These are phyloP conservation scores for Pythium folliculosum DNA, from an alignment of 352 stramenopile genomes.

Conservation along the genomic window DNA sequence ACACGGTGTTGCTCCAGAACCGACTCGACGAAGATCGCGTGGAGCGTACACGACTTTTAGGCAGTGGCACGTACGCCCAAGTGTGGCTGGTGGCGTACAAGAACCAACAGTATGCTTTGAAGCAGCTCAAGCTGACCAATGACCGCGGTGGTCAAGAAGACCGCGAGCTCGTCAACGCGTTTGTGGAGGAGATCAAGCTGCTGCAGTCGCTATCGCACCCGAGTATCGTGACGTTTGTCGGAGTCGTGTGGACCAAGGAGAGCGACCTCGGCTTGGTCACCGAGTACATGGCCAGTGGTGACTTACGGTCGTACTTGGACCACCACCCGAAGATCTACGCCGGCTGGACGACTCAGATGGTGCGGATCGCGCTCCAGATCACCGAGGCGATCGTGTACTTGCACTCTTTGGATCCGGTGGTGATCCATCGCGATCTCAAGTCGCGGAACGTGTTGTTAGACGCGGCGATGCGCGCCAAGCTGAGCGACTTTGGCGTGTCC, in stretches of 20 bases:
- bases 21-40: constrained; percentile 16
- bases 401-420: constrained; percentile 19
- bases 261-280: constrained; percentile 27
- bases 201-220: constrained; percentile 19
- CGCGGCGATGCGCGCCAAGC: constrained; percentile 32
- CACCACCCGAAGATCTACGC: not conserved
- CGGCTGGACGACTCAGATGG: constrained; percentile 13
- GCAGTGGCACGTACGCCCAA: constrained; percentile 28
- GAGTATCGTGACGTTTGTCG: constrained; percentile 24
- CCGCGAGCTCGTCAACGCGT: constrained; percentile 8
- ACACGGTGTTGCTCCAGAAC: constrained; percentile 14
- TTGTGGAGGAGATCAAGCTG: constrained; percentile 29
- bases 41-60: constrained; percentile 2
- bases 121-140: constrained; percentile 17
- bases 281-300: constrained; percentile 35
- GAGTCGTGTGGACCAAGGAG: constrained; percentile 37
- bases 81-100: constrained; percentile 31
- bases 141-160: not conserved
- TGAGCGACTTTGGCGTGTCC: constrained; percentile 42
- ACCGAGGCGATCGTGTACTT: constrained; percentile 30
- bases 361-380: constrained; percentile 21
- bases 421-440: constrained; percentile 40
- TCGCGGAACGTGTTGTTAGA: constrained; percentile 40
- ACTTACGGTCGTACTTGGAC: constrained; percentile 23
- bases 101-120: constrained; percentile 7